phyloP scores from a whole-genome alignment of 2,329 filamentous ascomycete genomes.

The Achaetomium macrosporum region DNA sequence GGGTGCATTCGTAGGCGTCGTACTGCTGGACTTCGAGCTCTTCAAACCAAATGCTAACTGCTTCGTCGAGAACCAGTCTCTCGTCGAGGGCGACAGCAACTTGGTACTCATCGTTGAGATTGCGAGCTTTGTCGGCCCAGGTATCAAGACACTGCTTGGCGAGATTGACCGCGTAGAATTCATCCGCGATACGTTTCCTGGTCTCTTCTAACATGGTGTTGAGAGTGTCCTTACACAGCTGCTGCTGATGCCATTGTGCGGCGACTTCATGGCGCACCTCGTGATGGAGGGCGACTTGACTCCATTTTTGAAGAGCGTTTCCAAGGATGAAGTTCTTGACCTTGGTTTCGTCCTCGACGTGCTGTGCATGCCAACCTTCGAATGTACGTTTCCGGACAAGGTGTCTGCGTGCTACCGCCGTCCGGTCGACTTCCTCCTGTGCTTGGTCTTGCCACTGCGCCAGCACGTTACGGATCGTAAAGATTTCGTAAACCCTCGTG shows the following conservation, averaged over 20 bases:
- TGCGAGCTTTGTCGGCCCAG: conserved; percentile 22
- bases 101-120: conserved; percentile 11
- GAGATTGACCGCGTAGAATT: conserved; percentile 16
- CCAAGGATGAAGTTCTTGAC: conserved; percentile 33
- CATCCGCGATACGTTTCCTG: conserved; percentile 24
- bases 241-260: conserved; percentile 27
- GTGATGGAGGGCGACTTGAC: conserved; percentile 21
- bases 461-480: conserved; percentile 58
- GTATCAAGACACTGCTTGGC: conserved; percentile 13
- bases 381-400: conserved; percentile 65
- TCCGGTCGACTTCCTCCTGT: conserved; percentile 58
- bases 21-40: conserved; percentile 19
- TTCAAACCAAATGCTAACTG: conserved; percentile 23
- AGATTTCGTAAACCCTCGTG: conserved; percentile 57
- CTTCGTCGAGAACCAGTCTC: conserved; percentile 21
- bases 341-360: conserved; percentile 52
- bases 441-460: conserved; percentile 64
- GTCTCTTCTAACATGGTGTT: conserved; percentile 29
- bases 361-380: conserved; percentile 62
- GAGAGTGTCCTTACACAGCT: conserved; percentile 27
- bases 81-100: conserved; percentile 17
- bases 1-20: conserved; percentile 13
- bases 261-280: conserved; percentile 25
- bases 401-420: conserved; percentile 62
- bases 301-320: conserved; percentile 28